phyloP scores from a whole-genome alignment of 2,329 filamentous ascomycete genomes.

The Penicillium hesseltinei region DNA sequence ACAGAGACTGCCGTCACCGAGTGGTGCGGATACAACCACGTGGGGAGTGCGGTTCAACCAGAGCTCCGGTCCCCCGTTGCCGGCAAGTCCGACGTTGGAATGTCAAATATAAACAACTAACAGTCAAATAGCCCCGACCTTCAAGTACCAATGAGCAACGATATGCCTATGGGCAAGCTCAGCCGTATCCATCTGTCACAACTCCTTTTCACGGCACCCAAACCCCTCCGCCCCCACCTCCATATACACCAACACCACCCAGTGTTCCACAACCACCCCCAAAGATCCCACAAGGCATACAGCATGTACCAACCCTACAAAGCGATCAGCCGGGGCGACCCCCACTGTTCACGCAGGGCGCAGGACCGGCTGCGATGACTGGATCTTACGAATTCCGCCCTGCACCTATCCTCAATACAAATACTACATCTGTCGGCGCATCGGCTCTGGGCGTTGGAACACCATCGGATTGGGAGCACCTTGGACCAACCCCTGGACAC shows the following conservation, averaged over 20 bases:
- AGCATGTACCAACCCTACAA: conserved; percentile 30
- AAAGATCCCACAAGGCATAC: conserved; percentile 39
- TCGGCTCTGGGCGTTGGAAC: conserved; percentile 43
- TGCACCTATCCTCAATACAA: conserved; percentile 13
- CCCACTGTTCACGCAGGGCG: conserved; percentile 17
- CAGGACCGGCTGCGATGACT: conserved; percentile 17
- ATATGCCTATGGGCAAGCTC: conserved; percentile 21
- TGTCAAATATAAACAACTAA: neutral
- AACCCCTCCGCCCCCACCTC: conserved; percentile 13
- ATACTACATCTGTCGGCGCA: conserved; percentile 22
- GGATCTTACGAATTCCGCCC: conserved; percentile 18
- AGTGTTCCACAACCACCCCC: conserved; percentile 41
- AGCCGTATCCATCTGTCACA: conserved; percentile 15
- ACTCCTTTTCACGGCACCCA: conserved; percentile 21
- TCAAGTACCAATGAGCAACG: conserved; percentile 31
- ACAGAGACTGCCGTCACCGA: conserved; percentile 21
- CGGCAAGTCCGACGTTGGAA: conserved; percentile 29
- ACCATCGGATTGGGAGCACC: conserved; percentile 51
- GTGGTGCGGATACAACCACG: conserved; percentile 32
- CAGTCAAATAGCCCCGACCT: conserved; percentile 35
- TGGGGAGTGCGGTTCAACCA: conserved; percentile 48
- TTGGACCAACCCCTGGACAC: conserved; percentile 35
- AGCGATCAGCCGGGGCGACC: conserved; percentile 17
- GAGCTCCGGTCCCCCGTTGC: conserved; percentile 33
- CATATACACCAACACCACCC: conserved; percentile 24